These are phyloP conservation scores for Malus domestica DNA, from an alignment of 306 rosid genomes.

Conservation along the genomic window DNA sequence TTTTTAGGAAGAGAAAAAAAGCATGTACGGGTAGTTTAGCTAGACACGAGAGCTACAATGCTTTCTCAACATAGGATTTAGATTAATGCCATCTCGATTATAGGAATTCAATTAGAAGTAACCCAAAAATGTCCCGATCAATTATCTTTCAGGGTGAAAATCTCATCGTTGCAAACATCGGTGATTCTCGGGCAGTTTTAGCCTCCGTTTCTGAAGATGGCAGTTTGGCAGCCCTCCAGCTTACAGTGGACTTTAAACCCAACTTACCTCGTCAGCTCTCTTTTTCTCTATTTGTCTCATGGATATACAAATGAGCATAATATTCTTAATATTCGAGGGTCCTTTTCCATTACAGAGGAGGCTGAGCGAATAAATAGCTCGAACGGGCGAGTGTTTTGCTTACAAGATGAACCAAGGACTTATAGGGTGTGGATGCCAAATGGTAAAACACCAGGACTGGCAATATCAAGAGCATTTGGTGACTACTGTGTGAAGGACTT, in stretches of 20 bases:
- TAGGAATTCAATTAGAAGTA: background rate
- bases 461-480: slow-evolving; percentile 71
- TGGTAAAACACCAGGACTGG: slow-evolving; percentile 53
- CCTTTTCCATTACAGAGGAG: slow-evolving; percentile 39
- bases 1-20: background rate
- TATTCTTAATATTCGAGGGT: background rate
- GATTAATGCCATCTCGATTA: too few species aligned
- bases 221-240: slow-evolving; percentile 46
- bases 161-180: slow-evolving; percentile 56
- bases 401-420: slow-evolving; percentile 66
- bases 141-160: slow-evolving; percentile 44
- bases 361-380: slow-evolving; percentile 54
- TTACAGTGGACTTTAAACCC: slow-evolving; percentile 64
- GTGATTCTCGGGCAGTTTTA: slow-evolving; percentile 75
- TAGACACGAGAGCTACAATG: too few species aligned
- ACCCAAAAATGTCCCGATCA: background rate
- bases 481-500: slow-evolving; percentile 59
- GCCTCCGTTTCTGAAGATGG: slow-evolving; percentile 54
- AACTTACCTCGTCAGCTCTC: slow-evolving; percentile 46
- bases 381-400: slow-evolving; percentile 47
- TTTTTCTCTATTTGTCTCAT: background rate
- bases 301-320: background rate
- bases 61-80: too few species aligned
- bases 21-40: background rate
- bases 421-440: slow-evolving; percentile 68